These are phyloP conservation scores for Claviceps spartinae DNA, from an alignment of 2,329 filamentous ascomycete species.

Conservation along the genomic window DNA sequence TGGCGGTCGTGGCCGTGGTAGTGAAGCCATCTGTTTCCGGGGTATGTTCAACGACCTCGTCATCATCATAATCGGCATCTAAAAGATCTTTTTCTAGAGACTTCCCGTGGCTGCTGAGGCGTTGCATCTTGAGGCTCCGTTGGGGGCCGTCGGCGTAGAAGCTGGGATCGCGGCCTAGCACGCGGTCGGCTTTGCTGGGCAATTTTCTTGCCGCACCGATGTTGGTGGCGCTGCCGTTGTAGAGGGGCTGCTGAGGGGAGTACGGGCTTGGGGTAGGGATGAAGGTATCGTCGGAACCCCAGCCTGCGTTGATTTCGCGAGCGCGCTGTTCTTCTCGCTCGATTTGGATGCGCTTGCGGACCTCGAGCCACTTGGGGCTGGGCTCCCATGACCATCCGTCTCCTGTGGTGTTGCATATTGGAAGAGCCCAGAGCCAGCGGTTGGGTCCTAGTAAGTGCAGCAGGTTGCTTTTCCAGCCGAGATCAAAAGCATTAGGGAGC, in stretches of 20 bases:
- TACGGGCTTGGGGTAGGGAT: neutral
- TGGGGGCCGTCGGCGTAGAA: slow-evolving; percentile 37
- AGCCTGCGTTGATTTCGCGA: slow-evolving; percentile 53
- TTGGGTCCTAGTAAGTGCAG: slow-evolving; percentile 66
- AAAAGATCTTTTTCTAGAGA: slow-evolving; percentile 29
- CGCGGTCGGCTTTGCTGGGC: slow-evolving; percentile 43
- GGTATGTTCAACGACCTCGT: slow-evolving; percentile 8
- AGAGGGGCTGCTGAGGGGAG: slow-evolving; percentile 1
- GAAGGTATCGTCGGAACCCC: slow-evolving; percentile 32
- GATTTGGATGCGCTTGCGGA: slow-evolving; percentile 46
- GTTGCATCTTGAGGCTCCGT: slow-evolving; percentile 28
- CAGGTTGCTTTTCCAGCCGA: slow-evolving; percentile 71
- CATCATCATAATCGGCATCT: slow-evolving; percentile 23
- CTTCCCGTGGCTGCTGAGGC: slow-evolving; percentile 32
- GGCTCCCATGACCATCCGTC: slow-evolving; percentile 94
- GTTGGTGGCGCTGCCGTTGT: neutral
- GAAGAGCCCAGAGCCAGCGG: slow-evolving; percentile 62
- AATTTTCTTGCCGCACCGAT: slow-evolving; percentile 19
- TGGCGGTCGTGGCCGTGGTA: neutral
- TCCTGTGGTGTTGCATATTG: slow-evolving; percentile 72
- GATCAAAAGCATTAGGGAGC: slow-evolving; percentile 85
- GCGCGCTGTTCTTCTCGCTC: slow-evolving; percentile 47
- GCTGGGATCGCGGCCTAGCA: slow-evolving; percentile 43
- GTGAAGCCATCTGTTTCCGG: neutral
- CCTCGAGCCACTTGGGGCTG: slow-evolving; percentile 63